A percentile compares a stretch with the other conserved stretches of the same genome.
phyloP scores from a whole-genome alignment of 2,329 filamentous ascomycete species.

The Chrysoporthe puriensis region DNA sequence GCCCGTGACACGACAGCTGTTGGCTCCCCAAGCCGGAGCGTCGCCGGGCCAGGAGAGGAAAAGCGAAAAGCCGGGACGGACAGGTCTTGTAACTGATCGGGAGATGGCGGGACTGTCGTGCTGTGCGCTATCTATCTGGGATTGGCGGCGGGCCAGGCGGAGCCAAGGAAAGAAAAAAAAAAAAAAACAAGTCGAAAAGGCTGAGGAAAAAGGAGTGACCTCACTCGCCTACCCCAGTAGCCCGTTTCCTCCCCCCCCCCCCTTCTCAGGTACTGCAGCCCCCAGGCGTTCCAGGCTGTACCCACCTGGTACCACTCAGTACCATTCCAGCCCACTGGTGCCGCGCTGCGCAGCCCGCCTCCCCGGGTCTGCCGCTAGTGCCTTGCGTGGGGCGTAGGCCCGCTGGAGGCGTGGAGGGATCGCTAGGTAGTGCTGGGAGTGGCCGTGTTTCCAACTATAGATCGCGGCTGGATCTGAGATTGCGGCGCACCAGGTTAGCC shows the following conservation, averaged over 20 bases:
- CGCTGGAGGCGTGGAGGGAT: neutral
- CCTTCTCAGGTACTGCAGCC: neutral
- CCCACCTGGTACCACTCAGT: neutral
- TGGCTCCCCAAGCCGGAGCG: constrained; percentile 1
- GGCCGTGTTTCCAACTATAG: constrained; percentile 11
- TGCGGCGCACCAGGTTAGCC: neutral
- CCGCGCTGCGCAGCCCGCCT: neutral
- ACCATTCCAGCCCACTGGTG: neutral
- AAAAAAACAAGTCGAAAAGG: neutral
- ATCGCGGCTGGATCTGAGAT: neutral
- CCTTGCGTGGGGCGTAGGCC: neutral
- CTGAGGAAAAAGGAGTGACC: neutral
- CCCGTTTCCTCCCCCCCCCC: neutral
- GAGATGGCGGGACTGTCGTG: neutral
- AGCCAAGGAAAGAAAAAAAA: neutral
- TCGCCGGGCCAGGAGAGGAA: neutral
- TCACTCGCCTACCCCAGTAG: neutral
- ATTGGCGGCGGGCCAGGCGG: neutral
- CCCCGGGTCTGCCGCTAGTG: neutral
- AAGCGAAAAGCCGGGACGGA: neutral
- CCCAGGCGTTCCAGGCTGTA: neutral
- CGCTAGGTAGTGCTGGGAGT: constrained; percentile 3
- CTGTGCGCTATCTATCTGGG: neutral
- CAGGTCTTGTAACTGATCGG: neutral
- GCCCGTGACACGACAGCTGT: neutral